Evolutionary conservation across 768 basidiomycete genomes (phyloP), one percentile per base, ranked within the genome.

Genomic region (Suillus subluteus): DNA sequence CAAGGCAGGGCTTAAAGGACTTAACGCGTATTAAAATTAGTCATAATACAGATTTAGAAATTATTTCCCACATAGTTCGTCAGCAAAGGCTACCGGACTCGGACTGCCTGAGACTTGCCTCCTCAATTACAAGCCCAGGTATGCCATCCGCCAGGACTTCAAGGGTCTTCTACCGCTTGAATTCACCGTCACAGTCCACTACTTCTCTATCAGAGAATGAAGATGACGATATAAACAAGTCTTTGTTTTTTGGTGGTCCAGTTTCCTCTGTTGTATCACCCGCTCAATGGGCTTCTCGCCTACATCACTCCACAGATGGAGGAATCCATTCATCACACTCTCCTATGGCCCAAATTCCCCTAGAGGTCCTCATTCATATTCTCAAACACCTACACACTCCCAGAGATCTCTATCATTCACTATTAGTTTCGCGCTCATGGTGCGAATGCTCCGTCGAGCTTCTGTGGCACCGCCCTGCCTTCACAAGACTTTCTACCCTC

Each of bases 381-480:
- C 86, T 99, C 71, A 92, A 91, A 70, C 88, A 95, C 71, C 83
- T 99, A 15, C 87, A 91, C 70, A 83, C 87, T 0, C 81, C 90
- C 38, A 83, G 85, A 66, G 93, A 97, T 77, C 84, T 98, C 58
- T 87, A 91, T 69, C 82, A 83, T 69, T 84, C 87, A 48, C 84
- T 96, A 67, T 88, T 91, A 65, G 96, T 98, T 35, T 95, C 90
- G 23, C 89, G 94, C 65, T 85, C 88, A 35, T 99, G 97, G 96
- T 98, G 95, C 83, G 91, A 96, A 75, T 98, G 95, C 78, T 89
- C 95, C 38, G 95, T 96, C 52, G 94, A 98, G 77, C 85, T 98
- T 26, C 84, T 99, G 30, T 99, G 96, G 96, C 91, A 95, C 78
- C 91, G 93, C 73, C 96, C 96, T 23, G 82, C 83, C 63, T 88